Evolutionary conservation across 2,329 filamentous ascomycete species (phyloP).

Genomic region (Penicillium sp.): DNA sequence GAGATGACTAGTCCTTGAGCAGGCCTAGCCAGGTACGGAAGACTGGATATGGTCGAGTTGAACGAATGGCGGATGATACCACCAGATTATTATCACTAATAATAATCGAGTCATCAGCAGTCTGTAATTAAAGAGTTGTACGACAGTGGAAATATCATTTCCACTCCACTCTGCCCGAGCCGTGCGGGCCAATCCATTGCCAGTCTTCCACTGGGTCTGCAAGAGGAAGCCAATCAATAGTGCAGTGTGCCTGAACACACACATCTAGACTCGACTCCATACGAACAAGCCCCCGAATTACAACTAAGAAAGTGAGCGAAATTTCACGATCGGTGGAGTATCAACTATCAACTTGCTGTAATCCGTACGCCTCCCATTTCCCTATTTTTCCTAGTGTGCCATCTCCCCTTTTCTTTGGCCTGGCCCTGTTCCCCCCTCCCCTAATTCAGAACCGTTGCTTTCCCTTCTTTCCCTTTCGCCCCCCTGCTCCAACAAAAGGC

Average conservation of each 20-base stretch:
- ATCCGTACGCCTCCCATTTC: neutral
- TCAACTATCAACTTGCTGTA: neutral
- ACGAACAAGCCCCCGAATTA: conserved; percentile 1
- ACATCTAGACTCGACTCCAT: conserved; percentile 15
- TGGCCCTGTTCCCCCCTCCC: conserved; percentile 13
- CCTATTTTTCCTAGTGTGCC: conserved; percentile 13
- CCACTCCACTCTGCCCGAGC: conserved; percentile 8
- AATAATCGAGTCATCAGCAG: neutral
- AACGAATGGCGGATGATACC: neutral
- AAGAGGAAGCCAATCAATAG: conserved; percentile 8
- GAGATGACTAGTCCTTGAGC: neutral
- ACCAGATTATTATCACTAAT: no score
- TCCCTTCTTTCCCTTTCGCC: conserved; percentile 1
- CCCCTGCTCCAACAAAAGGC: conserved; percentile 27
- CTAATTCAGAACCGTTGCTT: conserved; percentile 10
- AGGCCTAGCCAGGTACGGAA: neutral
- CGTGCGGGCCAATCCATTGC: conserved; percentile 20
- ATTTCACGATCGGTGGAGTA: conserved; percentile 17
- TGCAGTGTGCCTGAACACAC: conserved; percentile 17
- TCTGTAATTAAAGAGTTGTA: neutral
- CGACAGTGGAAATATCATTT: neutral
- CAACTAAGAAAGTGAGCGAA: neutral
- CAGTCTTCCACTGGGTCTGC: conserved; percentile 2
- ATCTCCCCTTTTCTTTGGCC: conserved; percentile 7
- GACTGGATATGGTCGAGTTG: neutral